Evolutionary conservation across 2,329 filamentous ascomycete genomes (phyloP).

Genomic region (Cercospora janseana): DNA sequence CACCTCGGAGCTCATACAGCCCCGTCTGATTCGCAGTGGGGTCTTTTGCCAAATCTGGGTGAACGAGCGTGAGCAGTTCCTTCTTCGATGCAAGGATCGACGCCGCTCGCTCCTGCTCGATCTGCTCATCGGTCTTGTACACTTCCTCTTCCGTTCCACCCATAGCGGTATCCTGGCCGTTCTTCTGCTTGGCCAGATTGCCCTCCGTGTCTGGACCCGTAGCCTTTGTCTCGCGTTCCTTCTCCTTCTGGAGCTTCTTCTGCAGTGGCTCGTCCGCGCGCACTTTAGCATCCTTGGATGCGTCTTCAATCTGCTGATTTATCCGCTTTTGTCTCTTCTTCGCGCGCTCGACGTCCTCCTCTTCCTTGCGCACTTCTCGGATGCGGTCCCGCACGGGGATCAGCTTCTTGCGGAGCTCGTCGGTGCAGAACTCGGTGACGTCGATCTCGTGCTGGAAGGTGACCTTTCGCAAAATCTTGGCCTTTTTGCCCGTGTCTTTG

Average conservation of each 20-base stretch:
- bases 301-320: constrained; percentile 55
- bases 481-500: constrained; percentile 91
- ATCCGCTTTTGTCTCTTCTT: constrained; percentile 85
- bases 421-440: constrained; percentile 90
- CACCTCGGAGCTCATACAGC: constrained; percentile 87
- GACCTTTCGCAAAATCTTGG: constrained; percentile 99
- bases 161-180: constrained; percentile 67
- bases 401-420: constrained; percentile 77
- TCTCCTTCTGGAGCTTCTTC: constrained; percentile 79
- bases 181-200: constrained; percentile 50
- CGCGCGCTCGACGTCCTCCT: constrained; percentile 85
- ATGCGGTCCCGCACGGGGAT: constrained; percentile 95
- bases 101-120: constrained; percentile 79
- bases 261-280: constrained; percentile 66
- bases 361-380: constrained; percentile 89
- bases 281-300: constrained; percentile 37
- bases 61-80: constrained; percentile 76
- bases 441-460: constrained; percentile 93
- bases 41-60: constrained; percentile 71
- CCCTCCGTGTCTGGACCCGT: constrained; percentile 39
- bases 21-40: constrained; percentile 88
- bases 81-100: constrained; percentile 79
- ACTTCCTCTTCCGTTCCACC: constrained; percentile 68
- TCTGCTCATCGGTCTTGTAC: constrained; percentile 91
- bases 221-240: constrained; percentile 44